These are phyloP conservation scores for Aspergillus bertholletiae DNA, from an alignment of 495 filamentous ascomycete genomes.

Conservation along the genomic window DNA sequence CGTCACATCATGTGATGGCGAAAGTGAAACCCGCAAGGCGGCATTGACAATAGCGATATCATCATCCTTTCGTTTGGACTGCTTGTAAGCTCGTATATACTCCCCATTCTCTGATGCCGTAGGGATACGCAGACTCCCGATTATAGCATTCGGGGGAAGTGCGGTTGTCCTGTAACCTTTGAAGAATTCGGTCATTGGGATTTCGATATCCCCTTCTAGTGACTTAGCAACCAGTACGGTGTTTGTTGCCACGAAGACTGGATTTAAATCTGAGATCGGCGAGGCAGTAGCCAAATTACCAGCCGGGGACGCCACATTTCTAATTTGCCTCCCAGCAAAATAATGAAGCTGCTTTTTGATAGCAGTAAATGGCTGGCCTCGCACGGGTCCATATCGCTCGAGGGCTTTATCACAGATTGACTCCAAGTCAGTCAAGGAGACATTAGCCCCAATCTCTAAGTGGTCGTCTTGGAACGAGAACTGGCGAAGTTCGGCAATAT, in stretches of 20 bases:
- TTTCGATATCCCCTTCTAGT: constrained; percentile 62
- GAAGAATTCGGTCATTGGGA: constrained; percentile 93
- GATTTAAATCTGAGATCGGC: constrained; percentile 95
- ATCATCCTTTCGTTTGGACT: constrained; percentile 93
- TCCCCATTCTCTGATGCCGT: constrained; percentile 53
- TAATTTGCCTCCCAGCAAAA: constrained; percentile 93
- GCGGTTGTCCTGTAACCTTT: constrained; percentile 85
- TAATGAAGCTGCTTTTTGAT: constrained; percentile 78
- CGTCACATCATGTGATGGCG: constrained; percentile 60
- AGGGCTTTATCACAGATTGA: constrained; percentile 66
- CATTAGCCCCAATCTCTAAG: constrained; percentile 86
- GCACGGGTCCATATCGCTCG: constrained; percentile 68
- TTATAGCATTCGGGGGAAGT: constrained; percentile 75
- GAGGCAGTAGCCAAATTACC: constrained; percentile 94
- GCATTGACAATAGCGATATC: constrained; percentile 96
- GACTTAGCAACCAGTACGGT: constrained; percentile 77
- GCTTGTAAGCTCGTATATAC: constrained; percentile 80
- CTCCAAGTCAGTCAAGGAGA: constrained; percentile 75
- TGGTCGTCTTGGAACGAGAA: constrained; percentile 76
- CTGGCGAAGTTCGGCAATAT: constrained; percentile 81
- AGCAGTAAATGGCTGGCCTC: constrained; percentile 63
- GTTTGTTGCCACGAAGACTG: constrained; percentile 86
- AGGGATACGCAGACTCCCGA: constrained; percentile 83
- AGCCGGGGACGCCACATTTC: constrained; percentile 94
- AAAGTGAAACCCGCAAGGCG: constrained; percentile 68